Base-by-base conservation (phyloP, 2,329 filamentous ascomycete genomes). In the Colletotrichum spaethianum region DNA sequence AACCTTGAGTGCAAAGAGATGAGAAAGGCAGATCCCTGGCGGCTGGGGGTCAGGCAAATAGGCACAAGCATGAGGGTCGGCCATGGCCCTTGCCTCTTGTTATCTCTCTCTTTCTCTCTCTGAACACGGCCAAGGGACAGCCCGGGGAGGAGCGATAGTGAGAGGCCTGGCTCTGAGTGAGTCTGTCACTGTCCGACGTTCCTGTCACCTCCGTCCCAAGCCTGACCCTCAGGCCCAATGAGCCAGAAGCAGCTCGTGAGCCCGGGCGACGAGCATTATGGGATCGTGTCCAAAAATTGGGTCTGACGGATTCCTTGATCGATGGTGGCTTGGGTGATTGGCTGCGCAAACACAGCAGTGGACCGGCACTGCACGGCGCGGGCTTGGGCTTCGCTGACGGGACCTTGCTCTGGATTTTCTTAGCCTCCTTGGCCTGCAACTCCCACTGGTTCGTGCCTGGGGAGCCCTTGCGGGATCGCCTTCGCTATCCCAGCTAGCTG, bases 401-500 rank as follows among this genome's bases (percentile, higher is more conserved):
- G 67, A 61, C 62, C 53, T 63, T 60, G 56, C 63, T 52, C 55
- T 52, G 31, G 53, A 36, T 26, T 56, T 20, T 26, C 46, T 48
- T 55, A 28, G 61, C 28, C 59, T 16, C 40, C 53, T 33, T 44
- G 26, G 46, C 28, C 72, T 73, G 72, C 72, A 73, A 20, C 52
- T 57, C 46, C 64, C 57, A 73, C 69, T 73, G 69, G 72, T 60
- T 73, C 69, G 69, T 73, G 9, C 69, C 68, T 72, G 71, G 28
- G 67, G 44, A 42, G 60, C 63, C 72, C 69, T 56, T 63, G 72
- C 48, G 40, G 40, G 63, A 73, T 73, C 72, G 53, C 72, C 59
- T 36, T 33, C 33, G 4, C 11, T 12, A 72, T 65, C 72, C 72
- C 52, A 68, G 69, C 63, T 73, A 72, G 71, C 48, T 33, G 46